These are phyloP conservation scores for Acacia crassicarpa DNA, from an alignment of 306 rosid species.

Conservation along the genomic window DNA sequence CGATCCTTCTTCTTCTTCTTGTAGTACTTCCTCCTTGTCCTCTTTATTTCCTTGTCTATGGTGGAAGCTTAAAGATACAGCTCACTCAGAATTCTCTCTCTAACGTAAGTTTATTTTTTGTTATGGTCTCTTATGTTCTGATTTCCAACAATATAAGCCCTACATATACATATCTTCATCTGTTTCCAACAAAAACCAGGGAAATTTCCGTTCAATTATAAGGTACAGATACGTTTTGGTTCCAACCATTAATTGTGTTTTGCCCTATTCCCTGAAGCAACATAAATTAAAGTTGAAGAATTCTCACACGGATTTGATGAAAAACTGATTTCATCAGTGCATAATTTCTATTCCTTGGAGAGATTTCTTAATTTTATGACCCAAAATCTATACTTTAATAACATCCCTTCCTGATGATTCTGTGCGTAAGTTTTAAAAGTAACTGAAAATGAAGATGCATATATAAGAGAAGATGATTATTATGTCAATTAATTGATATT, in stretches of 20 bases:
- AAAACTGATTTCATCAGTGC: constrained; percentile 20
- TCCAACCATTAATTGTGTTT: constrained; percentile 8
- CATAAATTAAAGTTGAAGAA: background rate
- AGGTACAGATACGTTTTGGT: background rate
- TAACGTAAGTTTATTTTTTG: constrained; percentile 34
- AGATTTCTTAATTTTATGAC: constrained; percentile 19
- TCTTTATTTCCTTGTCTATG: constrained; percentile 32
- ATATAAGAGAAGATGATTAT: background rate
- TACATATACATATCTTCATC: constrained; percentile 9
- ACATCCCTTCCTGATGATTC: background rate
- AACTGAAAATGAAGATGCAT: background rate
- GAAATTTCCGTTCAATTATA: background rate
- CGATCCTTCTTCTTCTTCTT: background rate
- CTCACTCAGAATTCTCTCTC: constrained; percentile 23
- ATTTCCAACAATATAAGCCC: background rate
- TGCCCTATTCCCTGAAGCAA: constrained; percentile 28
- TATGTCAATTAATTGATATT: background rate
- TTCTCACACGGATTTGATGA: background rate
- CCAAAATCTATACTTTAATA: background rate
- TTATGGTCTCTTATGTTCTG: background rate
- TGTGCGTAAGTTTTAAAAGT: background rate
- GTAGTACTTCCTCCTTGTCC: background rate
- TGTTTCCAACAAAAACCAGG: constrained; percentile 14
- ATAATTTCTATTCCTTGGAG: constrained; percentile 7
- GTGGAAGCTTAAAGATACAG: constrained; percentile 25